Evolutionary conservation across 495 filamentous ascomycete genomes (phyloP).

Genomic region (Chaetomium tenue): DNA sequence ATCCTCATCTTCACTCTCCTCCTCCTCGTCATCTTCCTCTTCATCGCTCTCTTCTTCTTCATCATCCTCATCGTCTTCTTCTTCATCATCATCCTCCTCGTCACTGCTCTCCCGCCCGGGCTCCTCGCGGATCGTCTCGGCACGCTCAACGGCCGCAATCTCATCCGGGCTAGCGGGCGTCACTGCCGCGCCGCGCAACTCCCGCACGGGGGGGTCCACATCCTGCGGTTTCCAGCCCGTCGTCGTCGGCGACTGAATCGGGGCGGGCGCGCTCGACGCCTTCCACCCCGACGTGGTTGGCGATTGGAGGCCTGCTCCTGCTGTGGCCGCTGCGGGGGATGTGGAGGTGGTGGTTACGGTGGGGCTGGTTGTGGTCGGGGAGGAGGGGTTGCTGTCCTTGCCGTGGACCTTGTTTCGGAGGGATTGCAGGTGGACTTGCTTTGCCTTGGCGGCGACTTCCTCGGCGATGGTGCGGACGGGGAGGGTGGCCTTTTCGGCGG

Average conservation of each 20-base stretch:
- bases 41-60: constrained; percentile 31
- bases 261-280: constrained; percentile 7
- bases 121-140: constrained; percentile 40
- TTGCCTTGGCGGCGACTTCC: constrained; percentile 67
- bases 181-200: constrained; percentile 34
- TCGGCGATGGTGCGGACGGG: constrained; percentile 64
- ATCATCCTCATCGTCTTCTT: constrained; percentile 35
- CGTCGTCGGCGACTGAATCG: constrained; percentile 47
- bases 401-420: constrained; percentile 41
- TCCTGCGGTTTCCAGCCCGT: constrained; percentile 48
- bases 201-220: constrained; percentile 36
- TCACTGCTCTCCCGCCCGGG: constrained; percentile 31
- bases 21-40: neutral
- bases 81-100: constrained; percentile 30
- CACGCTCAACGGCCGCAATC: constrained; percentile 42
- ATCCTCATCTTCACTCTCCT: constrained; percentile 25
- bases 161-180: constrained; percentile 35
- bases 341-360: neutral
- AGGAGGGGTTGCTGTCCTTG: constrained; percentile 27
- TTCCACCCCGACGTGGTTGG: constrained; percentile 41
- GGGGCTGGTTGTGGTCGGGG: neutral
- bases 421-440: constrained; percentile 47
- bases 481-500: constrained; percentile 34
- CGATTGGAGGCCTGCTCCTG: constrained; percentile 35
- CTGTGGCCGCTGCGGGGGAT: neutral